Percentiles rank a stretch among this genome's conserved stretches.
Conservation (phyloP, 1,284 basidiomycete species). For the Puccinia horiana region DNA sequence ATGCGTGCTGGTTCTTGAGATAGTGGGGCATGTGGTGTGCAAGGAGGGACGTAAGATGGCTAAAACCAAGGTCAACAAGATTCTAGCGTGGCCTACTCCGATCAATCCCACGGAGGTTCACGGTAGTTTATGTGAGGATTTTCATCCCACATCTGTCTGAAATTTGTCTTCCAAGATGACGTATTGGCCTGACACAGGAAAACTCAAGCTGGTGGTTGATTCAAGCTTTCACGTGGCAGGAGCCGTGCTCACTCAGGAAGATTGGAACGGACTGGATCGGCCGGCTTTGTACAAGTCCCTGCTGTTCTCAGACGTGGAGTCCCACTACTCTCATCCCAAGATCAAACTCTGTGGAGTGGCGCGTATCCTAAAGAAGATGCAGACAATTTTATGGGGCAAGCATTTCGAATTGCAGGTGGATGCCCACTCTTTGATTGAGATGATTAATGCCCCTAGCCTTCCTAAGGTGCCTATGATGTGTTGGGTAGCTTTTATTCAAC, state of each 20-base stretch:
- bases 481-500: slow-evolving; percentile 18
- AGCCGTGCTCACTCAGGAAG: neutral
- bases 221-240: slow-evolving; percentile 1
- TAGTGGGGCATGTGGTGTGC: slow-evolving; percentile 39
- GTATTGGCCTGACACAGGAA: slow-evolving; percentile 9
- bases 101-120: neutral
- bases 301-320: slow-evolving; percentile 13
- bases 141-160: slow-evolving; percentile 5
- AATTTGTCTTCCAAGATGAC: neutral
- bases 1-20: slow-evolving; percentile 29
- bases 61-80: slow-evolving; percentile 14
- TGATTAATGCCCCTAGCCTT: neutral
- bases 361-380: slow-evolving; percentile 9
- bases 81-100: neutral
- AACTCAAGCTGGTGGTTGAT: neutral
- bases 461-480: neutral
- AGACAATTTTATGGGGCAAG: slow-evolving; percentile 18
- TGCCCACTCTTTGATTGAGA: slow-evolving; percentile 28
- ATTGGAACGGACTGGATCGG: neutral
- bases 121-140: slow-evolving; percentile 17
- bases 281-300: slow-evolving; percentile 9
- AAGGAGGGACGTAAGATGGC: neutral
- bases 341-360: slow-evolving; percentile 41
- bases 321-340: slow-evolving; percentile 38
- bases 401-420: slow-evolving; percentile 34